phyloP scores from a whole-genome alignment of 108 stramenopile genomes.

The Cyclostephanos invisitatus region DNA sequence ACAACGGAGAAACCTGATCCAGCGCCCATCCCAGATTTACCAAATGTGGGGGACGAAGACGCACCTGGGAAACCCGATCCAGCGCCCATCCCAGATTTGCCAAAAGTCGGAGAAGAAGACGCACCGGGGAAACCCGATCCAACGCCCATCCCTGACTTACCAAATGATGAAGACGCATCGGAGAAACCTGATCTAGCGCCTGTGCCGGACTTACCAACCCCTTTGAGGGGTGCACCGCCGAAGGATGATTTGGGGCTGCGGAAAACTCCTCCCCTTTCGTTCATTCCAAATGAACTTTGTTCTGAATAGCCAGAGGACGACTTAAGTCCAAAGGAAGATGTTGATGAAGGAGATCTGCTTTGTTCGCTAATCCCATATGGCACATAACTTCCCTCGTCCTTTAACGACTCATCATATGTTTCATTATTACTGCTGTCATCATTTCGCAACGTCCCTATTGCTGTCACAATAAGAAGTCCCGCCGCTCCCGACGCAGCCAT shows the following conservation, averaged over 20 bases:
- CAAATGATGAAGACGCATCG: not conserved
- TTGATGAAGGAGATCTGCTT: not conserved
- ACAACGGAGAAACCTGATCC: too few relatives aligned
- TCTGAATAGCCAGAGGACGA: not conserved
- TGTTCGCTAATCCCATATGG: not conserved
- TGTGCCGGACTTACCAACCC: constrained; percentile 1
- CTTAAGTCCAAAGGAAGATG: not conserved
- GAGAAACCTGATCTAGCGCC: constrained; percentile 6
- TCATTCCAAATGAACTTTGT: not conserved
- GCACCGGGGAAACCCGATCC: too few relatives aligned
- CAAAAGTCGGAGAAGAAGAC: not conserved
- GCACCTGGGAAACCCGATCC: too few relatives aligned
- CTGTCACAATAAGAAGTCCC: constrained; percentile 1
- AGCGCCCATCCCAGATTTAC: too few relatives aligned
- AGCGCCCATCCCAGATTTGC: too few relatives aligned
- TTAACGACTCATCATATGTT: not conserved
- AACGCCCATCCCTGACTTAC: too few relatives aligned
- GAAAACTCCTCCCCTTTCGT: not conserved
- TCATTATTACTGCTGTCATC: not conserved
- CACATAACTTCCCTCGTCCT: not conserved
- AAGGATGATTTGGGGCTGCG: constrained; percentile 3
- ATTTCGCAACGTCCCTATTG: not conserved
- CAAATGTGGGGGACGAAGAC: not conserved
- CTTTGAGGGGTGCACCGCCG: not conserved
- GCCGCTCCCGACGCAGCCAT: not conserved